These are phyloP conservation scores for Eucalyptus polybractea DNA, from an alignment of 345 rosid species.

Conservation along the genomic window DNA sequence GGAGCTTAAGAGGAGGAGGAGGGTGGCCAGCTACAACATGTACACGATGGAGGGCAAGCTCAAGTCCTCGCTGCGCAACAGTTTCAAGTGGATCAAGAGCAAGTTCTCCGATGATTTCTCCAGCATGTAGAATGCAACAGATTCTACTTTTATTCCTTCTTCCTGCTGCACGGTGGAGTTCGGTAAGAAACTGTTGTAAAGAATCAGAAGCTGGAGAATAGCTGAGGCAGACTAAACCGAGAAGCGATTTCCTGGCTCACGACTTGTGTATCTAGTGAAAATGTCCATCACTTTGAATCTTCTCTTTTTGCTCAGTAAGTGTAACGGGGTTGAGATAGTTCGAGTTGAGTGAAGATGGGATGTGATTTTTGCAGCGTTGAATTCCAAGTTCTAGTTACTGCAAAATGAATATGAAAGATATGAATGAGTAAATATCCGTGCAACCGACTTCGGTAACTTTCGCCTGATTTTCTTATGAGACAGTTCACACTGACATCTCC, in stretches of 20 bases:
- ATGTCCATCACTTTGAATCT: background rate
- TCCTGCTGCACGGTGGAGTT: background rate
- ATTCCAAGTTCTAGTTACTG: background rate
- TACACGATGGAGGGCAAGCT: constrained; percentile 46
- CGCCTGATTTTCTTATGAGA: background rate
- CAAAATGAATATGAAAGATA: background rate
- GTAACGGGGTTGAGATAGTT: background rate
- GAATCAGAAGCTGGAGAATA: background rate
- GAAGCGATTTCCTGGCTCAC: background rate
- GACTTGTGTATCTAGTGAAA: background rate
- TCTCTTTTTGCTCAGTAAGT: background rate
- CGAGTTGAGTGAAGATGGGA: background rate
- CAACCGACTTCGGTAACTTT: background rate
- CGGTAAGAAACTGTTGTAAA: background rate
- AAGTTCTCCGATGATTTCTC: constrained; percentile 17
- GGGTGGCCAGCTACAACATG: constrained; percentile 50
- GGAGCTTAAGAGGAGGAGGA: constrained; percentile 39
- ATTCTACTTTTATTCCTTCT: background rate
- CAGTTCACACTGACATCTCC: background rate
- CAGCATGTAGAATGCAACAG: background rate
- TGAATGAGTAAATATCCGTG: background rate
- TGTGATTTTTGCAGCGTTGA: background rate
- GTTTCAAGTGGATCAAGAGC: constrained; percentile 69
- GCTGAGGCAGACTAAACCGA: background rate
- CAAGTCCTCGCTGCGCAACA: constrained; percentile 34